Percentiles rank a stretch among this genome's conserved stretches.
phyloP scores from a whole-genome alignment of 495 filamentous ascomycete species.

The Daldinia bambusicola region DNA sequence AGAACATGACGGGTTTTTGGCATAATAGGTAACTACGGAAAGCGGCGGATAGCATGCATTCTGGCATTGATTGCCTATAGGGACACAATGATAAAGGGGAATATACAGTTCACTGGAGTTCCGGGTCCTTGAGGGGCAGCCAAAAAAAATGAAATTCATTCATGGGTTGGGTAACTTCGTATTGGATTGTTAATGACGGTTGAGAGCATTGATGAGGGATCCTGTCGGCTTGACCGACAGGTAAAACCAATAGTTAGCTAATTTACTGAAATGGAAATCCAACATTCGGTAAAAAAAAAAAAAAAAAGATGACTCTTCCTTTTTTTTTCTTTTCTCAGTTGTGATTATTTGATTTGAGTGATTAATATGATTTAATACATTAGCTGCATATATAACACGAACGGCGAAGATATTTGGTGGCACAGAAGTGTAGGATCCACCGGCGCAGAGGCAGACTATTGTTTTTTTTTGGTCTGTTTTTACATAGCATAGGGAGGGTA shows the following conservation, averaged over 20 bases:
- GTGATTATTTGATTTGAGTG: constrained; percentile 1
- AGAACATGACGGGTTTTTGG: constrained; percentile 13
- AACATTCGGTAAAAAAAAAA: constrained; percentile 34
- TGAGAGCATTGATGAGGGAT: constrained; percentile 11
- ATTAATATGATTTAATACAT: not conserved
- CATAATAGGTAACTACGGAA: constrained; percentile 25
- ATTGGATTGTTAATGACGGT: constrained; percentile 7
- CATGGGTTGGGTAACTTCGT: constrained; percentile 10
- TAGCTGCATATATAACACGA: not conserved
- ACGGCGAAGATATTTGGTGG: constrained; percentile 18
- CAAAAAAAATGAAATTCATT: not conserved
- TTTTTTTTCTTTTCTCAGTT: not conserved
- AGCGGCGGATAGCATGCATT: constrained; percentile 24
- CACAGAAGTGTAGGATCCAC: constrained; percentile 16
- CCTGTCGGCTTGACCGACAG: constrained; percentile 8
- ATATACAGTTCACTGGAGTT: constrained; percentile 26
- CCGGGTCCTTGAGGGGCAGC: constrained; percentile 5
- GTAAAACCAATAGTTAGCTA: constrained; percentile 26
- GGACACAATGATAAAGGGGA: constrained; percentile 10
- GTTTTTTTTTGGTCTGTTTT: not conserved
- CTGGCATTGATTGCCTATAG: constrained; percentile 23
- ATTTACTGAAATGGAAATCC: constrained; percentile 34
- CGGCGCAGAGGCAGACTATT: not conserved
- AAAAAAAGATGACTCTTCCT: constrained; percentile 14
- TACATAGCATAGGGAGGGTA: too few species aligned